Percentiles rank a stretch among this genome's conserved stretches.
Conservation (phyloP, 768 basidiomycete species). For the Auriscalpium microsporum region DNA sequence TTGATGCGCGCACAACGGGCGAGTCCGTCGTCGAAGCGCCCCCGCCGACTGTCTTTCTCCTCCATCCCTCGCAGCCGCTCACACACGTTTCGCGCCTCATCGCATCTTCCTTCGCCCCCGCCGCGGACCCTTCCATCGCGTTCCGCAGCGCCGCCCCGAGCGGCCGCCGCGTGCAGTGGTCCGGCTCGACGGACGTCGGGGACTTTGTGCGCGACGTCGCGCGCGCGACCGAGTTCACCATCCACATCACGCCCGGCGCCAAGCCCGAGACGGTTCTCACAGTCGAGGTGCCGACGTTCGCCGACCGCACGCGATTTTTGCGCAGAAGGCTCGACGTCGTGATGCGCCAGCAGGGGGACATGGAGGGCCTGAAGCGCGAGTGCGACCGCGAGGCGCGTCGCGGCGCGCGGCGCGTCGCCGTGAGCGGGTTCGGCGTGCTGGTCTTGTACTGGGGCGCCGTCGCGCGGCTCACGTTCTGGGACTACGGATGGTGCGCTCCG, state of each 20-base stretch:
- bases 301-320: slow-evolving; percentile 52
- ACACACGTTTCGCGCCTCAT: slow-evolving; percentile 56
- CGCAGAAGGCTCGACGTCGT: slow-evolving; percentile 37
- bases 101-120: slow-evolving; percentile 30
- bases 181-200: slow-evolving; percentile 52
- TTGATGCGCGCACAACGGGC: slow-evolving; percentile 6
- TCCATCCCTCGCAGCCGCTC: slow-evolving; percentile 63
- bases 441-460: slow-evolving; percentile 59
- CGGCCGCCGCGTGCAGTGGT: slow-evolving; percentile 39
- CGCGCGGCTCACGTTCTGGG: slow-evolving; percentile 57
- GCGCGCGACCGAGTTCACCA: slow-evolving; percentile 42
- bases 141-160: slow-evolving; percentile 33
- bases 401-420: slow-evolving; percentile 48
- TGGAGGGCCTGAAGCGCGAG: slow-evolving; percentile 46
- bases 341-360: slow-evolving; percentile 33
- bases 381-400: slow-evolving; percentile 51
- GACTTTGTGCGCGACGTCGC: slow-evolving; percentile 62
- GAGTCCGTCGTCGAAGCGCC: slow-evolving; percentile 1
- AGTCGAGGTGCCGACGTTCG: slow-evolving; percentile 56
- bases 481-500: slow-evolving; percentile 39
- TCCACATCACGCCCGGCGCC: slow-evolving; percentile 26
- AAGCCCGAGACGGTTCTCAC: slow-evolving; percentile 27
- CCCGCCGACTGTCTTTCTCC: slow-evolving; percentile 45
- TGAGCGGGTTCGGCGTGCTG: slow-evolving; percentile 50
- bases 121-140: slow-evolving; percentile 29